Base-by-base conservation (phyloP, 371 early-diverging fungal species). In the Amoeboaphelidium protococcarum region DNA sequence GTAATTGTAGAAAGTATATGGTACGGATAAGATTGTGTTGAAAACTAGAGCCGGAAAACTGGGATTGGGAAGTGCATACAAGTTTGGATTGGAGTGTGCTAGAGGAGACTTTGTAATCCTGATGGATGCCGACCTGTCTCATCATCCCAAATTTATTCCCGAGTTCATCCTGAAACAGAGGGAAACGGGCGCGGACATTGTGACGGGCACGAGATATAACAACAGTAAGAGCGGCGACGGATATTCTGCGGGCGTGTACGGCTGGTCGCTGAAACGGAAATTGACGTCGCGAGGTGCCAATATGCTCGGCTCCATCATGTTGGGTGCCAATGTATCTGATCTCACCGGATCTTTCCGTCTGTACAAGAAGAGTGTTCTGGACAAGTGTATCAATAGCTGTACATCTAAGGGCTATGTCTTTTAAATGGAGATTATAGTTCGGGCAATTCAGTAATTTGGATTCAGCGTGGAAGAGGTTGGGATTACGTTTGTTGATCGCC, bases 371-470 rank as follows among this genome's bases (percentile, higher is more conserved):
- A 74, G 79, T 37, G 86, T 89, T 1, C 66, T 98, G 24, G 62
- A 72, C 45, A 64, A 73, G 50, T 65, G 96, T 53, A 86, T 96
- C 52, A 60, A 74, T 26, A 78, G 78, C 2, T 84, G 84, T 2
- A 68, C 78, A 21, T 80, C 90, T 27, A 86, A 88, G 60, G 98
- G 99, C 3, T 98, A 95, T 57, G 91, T 96, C 2, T 94, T 96
- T 68, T 98, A 98, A 62, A 95, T 96, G 96, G 99, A 98, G 61
- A 86, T 96, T 80, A 94, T 98, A 76, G 85, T 89, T 16, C 75
- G 94, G 27, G 96, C 96, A 40, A 69, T n/a, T n/a, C n/a, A 88
- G 64, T 31, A 6, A 10, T 74, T 86, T 60, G 71, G 75, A 47
- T 86, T 63, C 54, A 65, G 72, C 16, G 82, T 98, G 41, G 87